Evolutionary conservation across 805 yeast genomes (phyloP).

Genomic region (Candida berthetii): DNA sequence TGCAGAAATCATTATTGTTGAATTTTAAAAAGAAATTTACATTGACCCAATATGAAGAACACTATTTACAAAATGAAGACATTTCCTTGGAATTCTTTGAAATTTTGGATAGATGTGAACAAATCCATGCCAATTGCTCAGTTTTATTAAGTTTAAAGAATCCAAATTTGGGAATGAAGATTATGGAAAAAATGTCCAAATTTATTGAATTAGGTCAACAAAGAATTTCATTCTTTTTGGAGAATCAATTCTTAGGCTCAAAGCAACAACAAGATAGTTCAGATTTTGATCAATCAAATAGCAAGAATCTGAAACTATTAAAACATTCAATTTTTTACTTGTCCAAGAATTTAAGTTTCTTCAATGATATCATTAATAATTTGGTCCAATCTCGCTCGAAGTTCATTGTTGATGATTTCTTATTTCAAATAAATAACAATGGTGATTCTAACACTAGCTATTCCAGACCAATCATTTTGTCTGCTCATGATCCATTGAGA

Average conservation of each 20-base stretch:
- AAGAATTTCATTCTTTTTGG: conserved; percentile 40
- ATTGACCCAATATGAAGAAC: conserved; percentile 66
- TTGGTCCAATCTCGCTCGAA: conserved; percentile 70
- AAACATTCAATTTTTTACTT: conserved; percentile 27
- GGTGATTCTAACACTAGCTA: conserved; percentile 12
- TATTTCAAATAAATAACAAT: conserved; percentile 39
- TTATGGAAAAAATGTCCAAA: conserved; percentile 52
- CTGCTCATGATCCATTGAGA: conserved; percentile 75
- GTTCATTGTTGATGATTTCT: conserved; percentile 58
- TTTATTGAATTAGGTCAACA: conserved; percentile 48
- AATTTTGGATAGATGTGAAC: conserved; percentile 53
- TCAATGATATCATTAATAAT: conserved; percentile 53
- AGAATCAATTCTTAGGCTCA: conserved; percentile 20
- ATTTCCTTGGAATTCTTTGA: conserved; percentile 50
- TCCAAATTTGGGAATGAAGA: conserved; percentile 55
- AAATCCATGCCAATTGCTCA: conserved; percentile 62
- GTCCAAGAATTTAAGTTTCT: conserved; percentile 38
- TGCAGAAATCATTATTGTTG: conserved; percentile 46
- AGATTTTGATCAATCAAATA: conserved; percentile 4
- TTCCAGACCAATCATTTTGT: conserved; percentile 48
- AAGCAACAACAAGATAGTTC: conserved; percentile 10
- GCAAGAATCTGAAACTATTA: conserved; percentile 15
- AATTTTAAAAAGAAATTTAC: conserved; percentile 59
- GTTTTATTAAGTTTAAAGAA: conserved; percentile 65
- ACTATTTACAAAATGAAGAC: conserved; percentile 37